Evolutionary conservation across 129 eudicot genomes (phyloP).

Genomic region (Logfia minima): DNA sequence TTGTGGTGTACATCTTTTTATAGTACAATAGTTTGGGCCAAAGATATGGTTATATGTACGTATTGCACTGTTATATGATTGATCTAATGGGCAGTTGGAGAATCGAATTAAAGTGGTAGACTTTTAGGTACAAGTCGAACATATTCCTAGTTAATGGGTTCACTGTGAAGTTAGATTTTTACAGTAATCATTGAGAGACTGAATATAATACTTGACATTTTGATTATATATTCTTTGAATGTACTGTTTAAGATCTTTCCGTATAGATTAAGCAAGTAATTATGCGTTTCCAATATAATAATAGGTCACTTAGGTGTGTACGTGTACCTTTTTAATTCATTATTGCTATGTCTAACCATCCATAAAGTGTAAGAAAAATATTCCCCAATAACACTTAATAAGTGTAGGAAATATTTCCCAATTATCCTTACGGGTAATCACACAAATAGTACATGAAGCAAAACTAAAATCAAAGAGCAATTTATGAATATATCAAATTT

Average conservation of each 20-base stretch:
- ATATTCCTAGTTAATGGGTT: slow-evolving; percentile 29
- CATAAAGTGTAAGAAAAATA: too few species aligned
- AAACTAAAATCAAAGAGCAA: too few species aligned
- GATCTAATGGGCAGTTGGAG: slow-evolving; percentile 27
- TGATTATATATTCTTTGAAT: neutral
- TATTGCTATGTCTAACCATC: too few species aligned
- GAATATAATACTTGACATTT: neutral
- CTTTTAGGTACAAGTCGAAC: slow-evolving; percentile 19
- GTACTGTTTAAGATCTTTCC: slow-evolving; percentile 1
- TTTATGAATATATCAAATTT: too few species aligned
- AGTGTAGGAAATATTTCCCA: too few species aligned
- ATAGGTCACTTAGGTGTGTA: neutral
- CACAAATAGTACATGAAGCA: too few species aligned
- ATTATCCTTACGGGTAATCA: too few species aligned
- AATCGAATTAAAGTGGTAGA: slow-evolving; percentile 14
- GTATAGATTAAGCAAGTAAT: neutral
- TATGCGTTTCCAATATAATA: neutral
- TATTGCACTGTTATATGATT: slow-evolving; percentile 15
- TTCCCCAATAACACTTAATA: too few species aligned
- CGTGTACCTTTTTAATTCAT: too few species aligned
- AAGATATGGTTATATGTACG: slow-evolving; percentile 11
- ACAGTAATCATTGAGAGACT: neutral
- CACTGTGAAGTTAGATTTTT: neutral
- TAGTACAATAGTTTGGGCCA: neutral
- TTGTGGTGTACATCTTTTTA: slow-evolving; percentile 12